phyloP scores from a whole-genome alignment of 306 rosid species.

The Mucuna pruriens region DNA sequence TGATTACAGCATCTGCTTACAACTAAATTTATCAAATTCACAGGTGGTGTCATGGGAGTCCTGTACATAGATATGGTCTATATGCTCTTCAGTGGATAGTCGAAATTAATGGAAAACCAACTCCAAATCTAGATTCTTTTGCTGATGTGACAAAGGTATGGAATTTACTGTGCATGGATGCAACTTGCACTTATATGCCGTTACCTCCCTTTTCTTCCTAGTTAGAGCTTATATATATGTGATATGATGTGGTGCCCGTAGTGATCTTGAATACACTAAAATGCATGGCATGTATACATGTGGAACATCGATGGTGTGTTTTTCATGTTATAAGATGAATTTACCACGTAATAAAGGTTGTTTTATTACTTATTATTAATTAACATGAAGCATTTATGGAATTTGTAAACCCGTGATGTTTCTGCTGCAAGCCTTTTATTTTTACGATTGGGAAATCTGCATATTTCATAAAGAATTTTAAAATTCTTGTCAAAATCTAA shows the following conservation, averaged over 20 bases:
- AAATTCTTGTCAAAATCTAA: conserved; percentile 1
- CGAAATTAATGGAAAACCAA: conserved; percentile 88
- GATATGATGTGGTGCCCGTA: neutral
- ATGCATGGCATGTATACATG: neutral
- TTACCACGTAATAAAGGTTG: conserved; percentile 3
- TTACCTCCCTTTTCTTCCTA: neutral
- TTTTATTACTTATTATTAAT: neutral
- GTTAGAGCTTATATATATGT: neutral
- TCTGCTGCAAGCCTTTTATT: neutral
- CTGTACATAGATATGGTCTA: conserved; percentile 90
- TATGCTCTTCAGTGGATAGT: conserved; percentile 98
- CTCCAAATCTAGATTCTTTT: conserved; percentile 84
- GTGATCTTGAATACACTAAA: conserved; percentile 8
- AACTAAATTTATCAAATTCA: conserved; percentile 36
- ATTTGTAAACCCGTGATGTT: conserved; percentile 7
- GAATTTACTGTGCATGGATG: neutral
- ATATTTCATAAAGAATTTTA: neutral
- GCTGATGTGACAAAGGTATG: conserved; percentile 83
- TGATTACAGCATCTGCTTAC: conserved; percentile 3
- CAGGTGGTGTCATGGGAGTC: conserved; percentile 99
- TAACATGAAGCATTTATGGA: neutral
- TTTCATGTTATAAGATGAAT: neutral
- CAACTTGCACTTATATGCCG: conserved; percentile 7
- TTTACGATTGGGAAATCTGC: neutral
- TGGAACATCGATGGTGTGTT: neutral